Conservation (phyloP, 2,329 filamentous ascomycete genomes). For the Chaetomiaceae sp. region DNA sequence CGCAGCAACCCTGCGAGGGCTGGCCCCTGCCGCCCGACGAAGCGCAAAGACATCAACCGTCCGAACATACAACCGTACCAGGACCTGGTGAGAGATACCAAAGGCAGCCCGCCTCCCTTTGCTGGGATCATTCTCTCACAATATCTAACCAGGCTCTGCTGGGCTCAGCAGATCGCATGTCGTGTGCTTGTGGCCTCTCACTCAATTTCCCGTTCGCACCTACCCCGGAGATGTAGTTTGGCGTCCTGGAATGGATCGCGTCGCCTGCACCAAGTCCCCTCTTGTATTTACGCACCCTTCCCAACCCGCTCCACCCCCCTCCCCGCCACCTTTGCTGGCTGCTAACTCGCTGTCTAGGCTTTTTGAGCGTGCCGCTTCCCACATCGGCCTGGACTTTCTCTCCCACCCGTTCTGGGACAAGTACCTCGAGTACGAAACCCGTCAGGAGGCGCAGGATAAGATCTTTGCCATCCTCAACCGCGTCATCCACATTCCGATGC, state of each 20-base stretch:
- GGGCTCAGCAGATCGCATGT: constrained; percentile 33
- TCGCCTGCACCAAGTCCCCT: constrained; percentile 50
- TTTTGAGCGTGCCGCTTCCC: constrained; percentile 82
- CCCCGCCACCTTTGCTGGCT: constrained; percentile 16
- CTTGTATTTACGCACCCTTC: constrained; percentile 58
- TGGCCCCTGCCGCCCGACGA: constrained; percentile 37
- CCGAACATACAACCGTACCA: constrained; percentile 27
- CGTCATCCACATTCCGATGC: constrained; percentile 85
- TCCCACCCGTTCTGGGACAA: constrained; percentile 98
- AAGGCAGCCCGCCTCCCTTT: constrained; percentile 44
- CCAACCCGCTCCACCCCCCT: constrained; percentile 32
- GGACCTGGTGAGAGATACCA: constrained; percentile 68
- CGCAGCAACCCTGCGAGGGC: constrained; percentile 41
- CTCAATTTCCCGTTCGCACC: constrained; percentile 33
- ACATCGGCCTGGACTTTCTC: constrained; percentile 87
- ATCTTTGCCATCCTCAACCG: constrained; percentile 80
- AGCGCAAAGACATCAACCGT: constrained; percentile 16
- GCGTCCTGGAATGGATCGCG: constrained; percentile 44
- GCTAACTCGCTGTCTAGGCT: constrained; percentile 56
- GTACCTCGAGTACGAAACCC: constrained; percentile 95
- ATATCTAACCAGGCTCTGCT: constrained; percentile 58
- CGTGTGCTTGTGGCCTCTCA: constrained; percentile 34
- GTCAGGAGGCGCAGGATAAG: constrained; percentile 75
- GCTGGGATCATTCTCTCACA: constrained; percentile 61
- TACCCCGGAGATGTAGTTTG: constrained; percentile 31